Percentiles rank a stretch among this genome's conserved stretches.
Conservation (phyloP, 495 filamentous ascomycete species). For the Podospora bellae-mahoneyi region DNA sequence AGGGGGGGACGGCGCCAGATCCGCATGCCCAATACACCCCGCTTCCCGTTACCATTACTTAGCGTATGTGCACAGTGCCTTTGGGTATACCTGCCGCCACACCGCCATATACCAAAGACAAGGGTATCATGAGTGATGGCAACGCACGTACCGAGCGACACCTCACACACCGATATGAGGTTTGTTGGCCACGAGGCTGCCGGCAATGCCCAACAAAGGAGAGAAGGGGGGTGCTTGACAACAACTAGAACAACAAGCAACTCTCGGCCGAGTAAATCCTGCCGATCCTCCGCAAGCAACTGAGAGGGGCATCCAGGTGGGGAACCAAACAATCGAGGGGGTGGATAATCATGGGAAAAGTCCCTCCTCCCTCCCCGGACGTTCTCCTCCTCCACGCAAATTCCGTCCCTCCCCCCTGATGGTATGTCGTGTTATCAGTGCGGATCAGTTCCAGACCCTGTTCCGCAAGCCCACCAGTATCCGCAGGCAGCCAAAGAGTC, state of each 20-base stretch:
- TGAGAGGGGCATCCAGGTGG: not conserved
- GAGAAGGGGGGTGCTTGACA: not conserved
- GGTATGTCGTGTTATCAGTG: not conserved
- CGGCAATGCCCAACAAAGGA: not conserved
- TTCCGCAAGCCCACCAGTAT: not conserved
- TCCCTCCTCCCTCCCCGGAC: too few species aligned
- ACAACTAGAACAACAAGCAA: slow-evolving; percentile 1
- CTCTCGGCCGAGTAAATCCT: slow-evolving; percentile 15
- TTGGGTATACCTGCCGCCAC: slow-evolving; percentile 9
- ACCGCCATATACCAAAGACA: slow-evolving; percentile 6
- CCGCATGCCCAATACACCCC: slow-evolving; percentile 9
- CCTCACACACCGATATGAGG: not conserved
- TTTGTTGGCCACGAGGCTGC: not conserved
- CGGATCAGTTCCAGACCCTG: not conserved
- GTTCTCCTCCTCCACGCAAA: not conserved
- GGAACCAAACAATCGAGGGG: not conserved
- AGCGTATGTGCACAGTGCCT: not conserved
- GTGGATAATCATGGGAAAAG: not conserved
- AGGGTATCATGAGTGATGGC: not conserved
- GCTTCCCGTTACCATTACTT: not conserved
- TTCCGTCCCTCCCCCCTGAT: not conserved
- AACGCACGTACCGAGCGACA: not conserved
- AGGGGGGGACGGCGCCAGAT: not conserved
- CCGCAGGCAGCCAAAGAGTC: not conserved
- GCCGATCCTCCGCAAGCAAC: slow-evolving; percentile 9